These are phyloP conservation scores for Termitomyces eurrhizus DNA, from an alignment of 768 basidiomycete genomes.

Conservation along the genomic window DNA sequence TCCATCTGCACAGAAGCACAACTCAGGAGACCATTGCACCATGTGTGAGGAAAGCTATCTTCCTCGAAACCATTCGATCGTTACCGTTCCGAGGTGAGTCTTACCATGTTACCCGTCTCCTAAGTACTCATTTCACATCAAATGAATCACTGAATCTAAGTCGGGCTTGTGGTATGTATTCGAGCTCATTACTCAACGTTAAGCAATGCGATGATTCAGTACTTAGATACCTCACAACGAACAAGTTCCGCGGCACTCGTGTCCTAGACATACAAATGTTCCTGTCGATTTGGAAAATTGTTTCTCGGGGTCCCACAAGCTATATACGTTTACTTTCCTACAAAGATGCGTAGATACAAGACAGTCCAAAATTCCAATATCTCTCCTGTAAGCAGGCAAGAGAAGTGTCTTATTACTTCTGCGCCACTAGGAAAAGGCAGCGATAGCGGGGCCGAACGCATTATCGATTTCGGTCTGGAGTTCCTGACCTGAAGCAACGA, in stretches of 20 bases:
- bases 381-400: background rate
- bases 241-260: no score
- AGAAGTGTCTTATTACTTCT: background rate
- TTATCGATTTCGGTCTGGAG: slow-evolving; percentile 14
- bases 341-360: background rate
- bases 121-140: no score
- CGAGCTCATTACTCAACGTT: no score
- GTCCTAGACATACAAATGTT: no score
- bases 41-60: no score
- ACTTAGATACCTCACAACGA: background rate
- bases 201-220: background rate
- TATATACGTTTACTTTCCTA: background rate
- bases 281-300: background rate
- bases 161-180: no score
- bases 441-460: slow-evolving; percentile 21
- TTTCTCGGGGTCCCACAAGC: background rate
- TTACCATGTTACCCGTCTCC: no score
- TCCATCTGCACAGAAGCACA: no score
- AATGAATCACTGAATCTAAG: no score
- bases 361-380: background rate
- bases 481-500: slow-evolving; percentile 12
- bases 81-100: no score
- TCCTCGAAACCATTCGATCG: no score
- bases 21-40: no score
- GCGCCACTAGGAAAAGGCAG: slow-evolving; percentile 10